Evolutionary conservation across 1,284 basidiomycete species (phyloP).

Genomic region (Takashimella koratensis): DNA sequence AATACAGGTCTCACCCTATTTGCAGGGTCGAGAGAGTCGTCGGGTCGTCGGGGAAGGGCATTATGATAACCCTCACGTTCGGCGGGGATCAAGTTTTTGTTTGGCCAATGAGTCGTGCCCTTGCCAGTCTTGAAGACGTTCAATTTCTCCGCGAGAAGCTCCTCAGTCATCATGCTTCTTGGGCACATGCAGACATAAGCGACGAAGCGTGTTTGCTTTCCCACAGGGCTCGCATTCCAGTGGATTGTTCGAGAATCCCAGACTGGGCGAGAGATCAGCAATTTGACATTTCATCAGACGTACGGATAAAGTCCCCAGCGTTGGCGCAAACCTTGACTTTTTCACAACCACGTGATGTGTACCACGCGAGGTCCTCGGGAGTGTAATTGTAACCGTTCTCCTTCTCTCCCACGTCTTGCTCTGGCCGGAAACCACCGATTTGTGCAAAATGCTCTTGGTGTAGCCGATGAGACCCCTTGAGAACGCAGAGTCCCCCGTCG

Average conservation of each 20-base stretch:
- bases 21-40: slow-evolving; percentile 16
- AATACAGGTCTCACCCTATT: slow-evolving; percentile 13
- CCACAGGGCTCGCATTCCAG: slow-evolving; percentile 24
- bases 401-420: slow-evolving; percentile 14
- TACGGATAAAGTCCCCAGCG: slow-evolving; percentile 21
- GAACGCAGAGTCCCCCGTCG: slow-evolving; percentile 30
- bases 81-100: slow-evolving; percentile 18
- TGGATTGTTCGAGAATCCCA: slow-evolving; percentile 31
- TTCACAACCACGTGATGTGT: slow-evolving; percentile 19
- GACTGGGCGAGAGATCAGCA: slow-evolving; percentile 6
- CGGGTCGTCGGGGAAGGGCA: slow-evolving; percentile 15
- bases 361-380: slow-evolving; percentile 19
- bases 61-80: slow-evolving; percentile 12
- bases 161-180: slow-evolving; percentile 4
- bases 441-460: slow-evolving; percentile 18
- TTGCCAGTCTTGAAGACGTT: slow-evolving; percentile 18
- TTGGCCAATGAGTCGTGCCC: slow-evolving; percentile 27
- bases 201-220: slow-evolving; percentile 24
- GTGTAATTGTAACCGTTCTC: slow-evolving; percentile 22
- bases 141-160: slow-evolving; percentile 8
- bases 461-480: slow-evolving; percentile 18
- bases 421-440: slow-evolving; percentile 20
- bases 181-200: slow-evolving; percentile 26
- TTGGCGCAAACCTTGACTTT: slow-evolving; percentile 22
- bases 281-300: slow-evolving; percentile 1